phyloP scores from a whole-genome alignment of 176 grass and related monocot species.

The Olyra latifolia region DNA sequence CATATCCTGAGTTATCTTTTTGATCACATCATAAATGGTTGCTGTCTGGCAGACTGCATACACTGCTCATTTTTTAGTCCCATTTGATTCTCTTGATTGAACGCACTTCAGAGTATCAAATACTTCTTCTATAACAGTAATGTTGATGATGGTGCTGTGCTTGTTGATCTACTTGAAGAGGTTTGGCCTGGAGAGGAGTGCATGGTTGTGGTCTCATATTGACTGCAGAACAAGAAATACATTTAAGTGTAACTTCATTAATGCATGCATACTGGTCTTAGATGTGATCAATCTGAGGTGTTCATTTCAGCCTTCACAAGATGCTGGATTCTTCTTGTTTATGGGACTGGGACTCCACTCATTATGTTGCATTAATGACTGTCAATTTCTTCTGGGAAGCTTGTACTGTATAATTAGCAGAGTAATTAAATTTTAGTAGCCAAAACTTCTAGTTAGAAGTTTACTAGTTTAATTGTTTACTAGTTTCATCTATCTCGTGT shows the following conservation, averaged over 20 bases:
- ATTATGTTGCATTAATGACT: neutral
- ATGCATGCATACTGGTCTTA: neutral
- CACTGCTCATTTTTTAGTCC: neutral
- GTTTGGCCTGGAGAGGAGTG: neutral
- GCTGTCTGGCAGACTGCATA: neutral
- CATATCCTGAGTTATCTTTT: neutral
- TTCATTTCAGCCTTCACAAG: neutral
- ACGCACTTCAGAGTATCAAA: conserved; percentile 10
- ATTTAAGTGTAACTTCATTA: neutral
- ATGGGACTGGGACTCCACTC: neutral
- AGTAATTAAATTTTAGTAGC: neutral
- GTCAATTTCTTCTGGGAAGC: neutral
- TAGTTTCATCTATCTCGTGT: neutral
- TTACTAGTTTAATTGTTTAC: neutral
- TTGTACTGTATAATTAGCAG: neutral
- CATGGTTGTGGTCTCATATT: neutral
- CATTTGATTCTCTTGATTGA: conserved; percentile 4
- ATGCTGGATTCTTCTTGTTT: neutral
- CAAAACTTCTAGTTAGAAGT: neutral
- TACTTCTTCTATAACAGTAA: neutral
- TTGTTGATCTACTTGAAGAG: conserved; percentile 6
- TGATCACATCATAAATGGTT: neutral
- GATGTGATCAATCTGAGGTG: conserved; percentile 14
- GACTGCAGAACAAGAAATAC: neutral
- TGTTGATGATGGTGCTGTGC: neutral